phyloP scores from a whole-genome alignment of 2,329 filamentous ascomycete species.

The Juglanconis juglandina region DNA sequence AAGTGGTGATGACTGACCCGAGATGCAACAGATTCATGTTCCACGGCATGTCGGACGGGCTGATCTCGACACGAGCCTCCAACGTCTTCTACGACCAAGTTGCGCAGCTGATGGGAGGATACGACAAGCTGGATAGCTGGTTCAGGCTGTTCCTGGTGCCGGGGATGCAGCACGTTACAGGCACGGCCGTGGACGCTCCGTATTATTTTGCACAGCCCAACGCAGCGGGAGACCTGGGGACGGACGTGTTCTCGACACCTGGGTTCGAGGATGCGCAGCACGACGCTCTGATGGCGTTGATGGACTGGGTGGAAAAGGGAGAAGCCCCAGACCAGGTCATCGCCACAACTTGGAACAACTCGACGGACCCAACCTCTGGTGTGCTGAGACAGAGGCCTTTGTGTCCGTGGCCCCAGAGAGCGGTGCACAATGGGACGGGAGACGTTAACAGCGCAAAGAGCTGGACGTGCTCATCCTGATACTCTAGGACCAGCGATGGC shows the following conservation, averaged over 20 bases:
- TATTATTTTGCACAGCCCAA: conserved; percentile 32
- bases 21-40: conserved; percentile 28
- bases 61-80: conserved; percentile 31
- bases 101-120: conserved; percentile 32
- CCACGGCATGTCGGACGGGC: conserved; percentile 38
- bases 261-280: conserved; percentile 33
- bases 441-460: conserved; percentile 12
- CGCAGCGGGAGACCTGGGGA: conserved; percentile 25
- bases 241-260: conserved; percentile 30
- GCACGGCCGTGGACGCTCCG: conserved; percentile 29
- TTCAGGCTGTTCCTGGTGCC: conserved; percentile 50
- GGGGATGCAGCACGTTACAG: conserved; percentile 47
- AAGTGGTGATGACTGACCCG: not conserved
- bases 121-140: conserved; percentile 39
- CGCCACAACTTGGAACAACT: conserved; percentile 21
- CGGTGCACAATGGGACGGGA: conserved; percentile 13
- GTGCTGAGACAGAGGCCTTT: conserved; percentile 24
- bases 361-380: conserved; percentile 17
- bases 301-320: conserved; percentile 24
- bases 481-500: no score
- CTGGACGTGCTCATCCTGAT: conserved; percentile 8
- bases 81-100: conserved; percentile 32
- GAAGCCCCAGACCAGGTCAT: conserved; percentile 16
- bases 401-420: conserved; percentile 24
- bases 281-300: conserved; percentile 25